Base-by-base conservation (phyloP, 2,329 filamentous ascomycete species). In the Ustilaginoidea virens region DNA sequence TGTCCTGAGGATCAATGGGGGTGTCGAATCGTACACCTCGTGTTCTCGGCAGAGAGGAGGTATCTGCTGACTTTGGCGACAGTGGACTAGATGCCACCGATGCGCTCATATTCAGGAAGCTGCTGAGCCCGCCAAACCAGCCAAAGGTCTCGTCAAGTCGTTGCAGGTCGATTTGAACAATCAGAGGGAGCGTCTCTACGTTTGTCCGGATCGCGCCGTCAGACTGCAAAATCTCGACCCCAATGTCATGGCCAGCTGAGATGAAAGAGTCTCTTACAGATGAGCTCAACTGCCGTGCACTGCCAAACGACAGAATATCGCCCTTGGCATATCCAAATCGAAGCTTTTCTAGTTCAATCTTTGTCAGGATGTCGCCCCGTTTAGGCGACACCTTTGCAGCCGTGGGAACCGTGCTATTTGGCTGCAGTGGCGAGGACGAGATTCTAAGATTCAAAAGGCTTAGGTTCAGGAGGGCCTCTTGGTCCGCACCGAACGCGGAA, bases 91-190 rank as follows among this genome's bases (percentile, higher is more conserved):
- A 85, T 8, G 77, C 72, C 37, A 92, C 79, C 0, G 87, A 93
- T 34, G 70, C 80, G 36, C 85, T 81, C 48, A 94, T 69, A 42
- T 90, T 92, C 24, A 98, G 59, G 29, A 98, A 78, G 39, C 85
- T 83, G 49, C 86, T 93, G 24, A 98, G 60, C 0, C 90, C 90
- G 20, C 90, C 90, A 52, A 94, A 86, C 64, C 81, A 83, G 32
- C 73, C 72, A 34, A 96, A 74, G 0, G 81, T 81, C 42, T 93
- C 85, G 41, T 96, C 90, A 14, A 96, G 56, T 31, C 71, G 69
- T 37, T 78, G 75, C 11, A 94, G 57, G 45, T 96, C 81, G 23
- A 96, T 54, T 32, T 74, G 69, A 7, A 93, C 49, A 33, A 76
- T 70, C 2, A 94, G 51, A 5, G 86, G 83, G 7, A 92, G 61